phyloP scores from a whole-genome alignment of 306 rosid species.

The Glycine soja region DNA sequence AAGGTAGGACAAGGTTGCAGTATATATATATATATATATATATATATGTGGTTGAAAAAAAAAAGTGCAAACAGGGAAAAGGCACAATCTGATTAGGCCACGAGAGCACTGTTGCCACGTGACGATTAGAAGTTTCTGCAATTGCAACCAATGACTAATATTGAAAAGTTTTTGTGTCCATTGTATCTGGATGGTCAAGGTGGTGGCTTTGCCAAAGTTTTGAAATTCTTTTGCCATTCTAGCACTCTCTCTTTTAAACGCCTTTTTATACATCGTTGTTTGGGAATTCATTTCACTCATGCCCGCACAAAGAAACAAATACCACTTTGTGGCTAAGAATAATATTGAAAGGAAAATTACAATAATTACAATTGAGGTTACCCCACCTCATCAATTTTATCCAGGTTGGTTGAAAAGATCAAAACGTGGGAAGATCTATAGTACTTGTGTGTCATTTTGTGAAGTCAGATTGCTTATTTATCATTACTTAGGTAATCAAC shows the following conservation, averaged over 20 bases:
- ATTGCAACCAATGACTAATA: conserved; percentile 17
- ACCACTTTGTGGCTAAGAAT: conserved; percentile 40
- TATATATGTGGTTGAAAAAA: conserved; percentile 54
- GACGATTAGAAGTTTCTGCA: conserved; percentile 46
- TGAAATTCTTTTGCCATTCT: conserved; percentile 38
- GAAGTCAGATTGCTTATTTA: conserved; percentile 32
- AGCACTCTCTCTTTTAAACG: background rate
- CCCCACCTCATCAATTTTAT: background rate
- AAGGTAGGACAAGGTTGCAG: background rate
- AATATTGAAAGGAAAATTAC: background rate
- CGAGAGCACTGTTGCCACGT: conserved; percentile 54
- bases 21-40: conserved; percentile 48
- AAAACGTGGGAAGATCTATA: background rate
- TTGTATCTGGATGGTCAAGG: conserved; percentile 77
- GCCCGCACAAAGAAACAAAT: conserved; percentile 23
- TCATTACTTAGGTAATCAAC: conserved; percentile 6
- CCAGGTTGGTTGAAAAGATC: conserved; percentile 40
- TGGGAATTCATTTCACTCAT: background rate
- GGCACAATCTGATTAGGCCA: conserved; percentile 7
- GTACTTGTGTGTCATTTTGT: conserved; percentile 10
- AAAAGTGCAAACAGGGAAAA: background rate
- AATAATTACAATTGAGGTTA: background rate
- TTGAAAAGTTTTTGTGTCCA: conserved; percentile 50
- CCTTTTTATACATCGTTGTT: conserved; percentile 13
- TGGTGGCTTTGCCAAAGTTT: conserved; percentile 60